Percentiles rank a stretch among this genome's conserved stretches.
Evolutionary conservation across 805 yeast genomes (phyloP).

Genomic region (Hagleromyces aurorensis): DNA sequence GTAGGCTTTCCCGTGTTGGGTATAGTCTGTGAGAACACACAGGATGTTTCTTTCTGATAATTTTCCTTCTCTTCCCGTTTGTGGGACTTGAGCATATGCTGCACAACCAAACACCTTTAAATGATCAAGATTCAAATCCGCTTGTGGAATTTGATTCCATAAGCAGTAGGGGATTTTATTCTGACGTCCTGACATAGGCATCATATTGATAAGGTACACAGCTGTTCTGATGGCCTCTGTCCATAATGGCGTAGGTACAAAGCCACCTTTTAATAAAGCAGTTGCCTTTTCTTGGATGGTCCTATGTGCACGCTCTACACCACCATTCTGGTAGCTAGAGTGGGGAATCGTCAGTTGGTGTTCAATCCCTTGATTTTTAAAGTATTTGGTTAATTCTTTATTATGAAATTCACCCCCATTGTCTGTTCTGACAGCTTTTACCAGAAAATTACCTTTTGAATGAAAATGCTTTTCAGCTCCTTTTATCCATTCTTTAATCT

Average conservation of each 20-base stretch:
- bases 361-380: constrained; percentile 3
- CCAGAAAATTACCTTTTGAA: constrained; percentile 4
- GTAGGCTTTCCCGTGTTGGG: constrained; percentile 2
- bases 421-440: constrained; percentile 6
- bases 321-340: constrained; percentile 14
- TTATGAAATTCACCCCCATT: constrained; percentile 9
- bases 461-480: constrained; percentile 4
- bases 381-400: neutral
- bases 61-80: constrained; percentile 3
- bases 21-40: constrained; percentile 7
- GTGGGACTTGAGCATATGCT: constrained; percentile 8
- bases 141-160: neutral
- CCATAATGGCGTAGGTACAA: constrained; percentile 13
- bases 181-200: constrained; percentile 2
- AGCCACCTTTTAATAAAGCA: constrained; percentile 6
- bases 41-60: constrained; percentile 1
- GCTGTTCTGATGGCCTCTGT: constrained; percentile 10
- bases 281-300: constrained; percentile 9
- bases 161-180: constrained; percentile 3
- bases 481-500: constrained; percentile 1
- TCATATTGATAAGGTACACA: constrained; percentile 7
- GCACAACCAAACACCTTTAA: constrained; percentile 11
- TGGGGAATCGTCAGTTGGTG: constrained; percentile 11
- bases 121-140: constrained; percentile 1
- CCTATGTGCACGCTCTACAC: constrained; percentile 11